These are phyloP conservation scores for Sindora glabra DNA, from an alignment of 306 rosid species.

Conservation along the genomic window DNA sequence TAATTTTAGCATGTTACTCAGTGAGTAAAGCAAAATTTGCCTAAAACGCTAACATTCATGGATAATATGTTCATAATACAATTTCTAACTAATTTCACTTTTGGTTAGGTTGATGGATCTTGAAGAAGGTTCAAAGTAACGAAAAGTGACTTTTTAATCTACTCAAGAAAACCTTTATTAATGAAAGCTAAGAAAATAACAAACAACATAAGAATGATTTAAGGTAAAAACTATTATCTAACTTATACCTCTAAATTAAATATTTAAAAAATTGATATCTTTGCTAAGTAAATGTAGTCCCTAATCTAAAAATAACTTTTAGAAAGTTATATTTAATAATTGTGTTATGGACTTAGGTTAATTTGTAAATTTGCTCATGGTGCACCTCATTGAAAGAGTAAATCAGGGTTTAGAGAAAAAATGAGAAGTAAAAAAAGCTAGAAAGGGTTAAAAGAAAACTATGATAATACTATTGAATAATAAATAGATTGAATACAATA, in stretches of 20 bases:
- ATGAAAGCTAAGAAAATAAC: slow-evolving; percentile 27
- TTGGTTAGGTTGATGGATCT: slow-evolving; percentile 60
- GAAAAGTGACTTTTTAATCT: slow-evolving; percentile 53
- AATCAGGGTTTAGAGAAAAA: too few species aligned
- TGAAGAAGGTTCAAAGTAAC: slow-evolving; percentile 59
- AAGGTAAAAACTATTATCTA: slow-evolving; percentile 30
- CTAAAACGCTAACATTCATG: not conserved
- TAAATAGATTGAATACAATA: too few species aligned
- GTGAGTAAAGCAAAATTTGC: not conserved
- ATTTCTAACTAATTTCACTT: slow-evolving; percentile 16
- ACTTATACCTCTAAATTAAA: not conserved
- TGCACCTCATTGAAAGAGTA: too few species aligned
- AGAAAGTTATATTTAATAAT: too few species aligned
- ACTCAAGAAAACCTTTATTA: slow-evolving; percentile 33
- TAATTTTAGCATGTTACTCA: not conserved
- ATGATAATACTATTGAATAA: too few species aligned
- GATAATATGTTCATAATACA: not conserved
- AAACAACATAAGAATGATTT: slow-evolving; percentile 5
- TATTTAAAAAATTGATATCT: too few species aligned
- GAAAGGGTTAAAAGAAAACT: too few species aligned
- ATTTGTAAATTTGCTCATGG: too few species aligned
- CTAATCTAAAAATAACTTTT: too few species aligned
- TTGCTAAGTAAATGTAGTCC: too few species aligned
- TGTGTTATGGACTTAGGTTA: too few species aligned
- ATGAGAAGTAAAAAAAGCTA: too few species aligned